A percentile compares a stretch with the other conserved stretches of the same genome.
Conservation (phyloP, 2,329 filamentous ascomycete genomes). For the Xylaria hypoxylon region DNA sequence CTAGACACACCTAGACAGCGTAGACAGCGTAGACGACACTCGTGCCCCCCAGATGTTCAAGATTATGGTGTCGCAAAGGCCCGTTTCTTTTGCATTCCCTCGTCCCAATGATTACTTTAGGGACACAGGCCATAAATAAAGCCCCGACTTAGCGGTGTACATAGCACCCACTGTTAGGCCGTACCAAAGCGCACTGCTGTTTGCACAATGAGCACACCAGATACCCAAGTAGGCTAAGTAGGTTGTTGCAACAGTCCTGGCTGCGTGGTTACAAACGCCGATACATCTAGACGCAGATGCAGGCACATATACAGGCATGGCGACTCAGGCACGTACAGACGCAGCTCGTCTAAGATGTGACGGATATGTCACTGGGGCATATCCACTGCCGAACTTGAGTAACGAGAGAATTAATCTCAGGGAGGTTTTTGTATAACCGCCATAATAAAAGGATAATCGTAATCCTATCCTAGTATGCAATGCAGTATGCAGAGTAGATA, state of each 20-base stretch:
- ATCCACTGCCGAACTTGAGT: background rate
- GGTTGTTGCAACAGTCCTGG: constrained; percentile 27
- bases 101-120: constrained; percentile 25
- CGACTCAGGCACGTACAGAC: constrained; percentile 22
- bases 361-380: constrained; percentile 7
- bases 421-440: too few species aligned
- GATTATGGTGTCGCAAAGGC: constrained; percentile 14
- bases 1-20: too few species aligned
- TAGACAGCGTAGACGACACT: background rate
- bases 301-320: constrained; percentile 27
- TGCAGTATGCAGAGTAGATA: too few species aligned
- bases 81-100: constrained; percentile 9
- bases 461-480: too few species aligned
- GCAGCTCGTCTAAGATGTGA: constrained; percentile 18
- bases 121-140: constrained; percentile 41
- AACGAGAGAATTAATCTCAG: too few species aligned
- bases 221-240: constrained; percentile 29
- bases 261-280: constrained; percentile 20
- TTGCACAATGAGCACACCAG: constrained; percentile 46
- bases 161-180: constrained; percentile 24
- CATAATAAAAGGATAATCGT: too few species aligned
- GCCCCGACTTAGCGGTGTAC: constrained; percentile 43
- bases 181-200: constrained; percentile 45
- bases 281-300: constrained; percentile 31
- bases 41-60: background rate